Evolutionary conservation across 1,284 basidiomycete species (phyloP).

Genomic region (Ustilago sp.): DNA sequence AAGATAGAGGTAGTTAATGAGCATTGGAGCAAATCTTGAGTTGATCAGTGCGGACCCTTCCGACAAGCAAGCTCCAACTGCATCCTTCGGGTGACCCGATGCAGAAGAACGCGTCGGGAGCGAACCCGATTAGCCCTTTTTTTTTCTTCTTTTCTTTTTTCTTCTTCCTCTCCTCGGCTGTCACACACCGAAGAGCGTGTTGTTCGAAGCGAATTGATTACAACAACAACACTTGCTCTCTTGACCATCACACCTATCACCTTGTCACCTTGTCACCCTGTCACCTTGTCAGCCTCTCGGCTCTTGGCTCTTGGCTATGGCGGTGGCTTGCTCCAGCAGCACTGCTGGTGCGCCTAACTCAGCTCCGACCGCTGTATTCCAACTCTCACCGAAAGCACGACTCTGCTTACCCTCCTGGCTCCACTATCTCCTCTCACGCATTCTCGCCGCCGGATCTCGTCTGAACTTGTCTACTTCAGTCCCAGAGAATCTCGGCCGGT

Average conservation of each 20-base stretch:
- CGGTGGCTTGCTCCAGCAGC: conserved; percentile 17
- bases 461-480: conserved; percentile 63
- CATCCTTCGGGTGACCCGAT: conserved; percentile 6
- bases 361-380: conserved; percentile 18
- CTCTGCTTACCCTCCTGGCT: conserved; percentile 46
- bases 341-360: conserved; percentile 27
- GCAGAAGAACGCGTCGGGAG: not conserved
- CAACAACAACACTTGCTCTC: not conserved
- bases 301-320: not conserved
- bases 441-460: conserved; percentile 59
- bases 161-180: not conserved
- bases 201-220: too few species aligned
- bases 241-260: not conserved
- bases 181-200: not conserved
- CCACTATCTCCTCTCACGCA: conserved; percentile 58
- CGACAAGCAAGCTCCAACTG: not conserved
- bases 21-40: too few species aligned
- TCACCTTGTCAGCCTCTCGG: not conserved
- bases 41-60: conserved; percentile 6
- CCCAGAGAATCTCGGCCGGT: conserved; percentile 54
- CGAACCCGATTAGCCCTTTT: too few species aligned
- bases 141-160: not conserved
- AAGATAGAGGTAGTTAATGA: not conserved
- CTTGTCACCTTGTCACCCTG: not conserved
- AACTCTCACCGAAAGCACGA: conserved; percentile 45